Percentiles rank a stretch among this genome's conserved stretches.
phyloP scores from a whole-genome alignment of 2,329 filamentous ascomycete genomes.

The Aureobasidium lini region DNA sequence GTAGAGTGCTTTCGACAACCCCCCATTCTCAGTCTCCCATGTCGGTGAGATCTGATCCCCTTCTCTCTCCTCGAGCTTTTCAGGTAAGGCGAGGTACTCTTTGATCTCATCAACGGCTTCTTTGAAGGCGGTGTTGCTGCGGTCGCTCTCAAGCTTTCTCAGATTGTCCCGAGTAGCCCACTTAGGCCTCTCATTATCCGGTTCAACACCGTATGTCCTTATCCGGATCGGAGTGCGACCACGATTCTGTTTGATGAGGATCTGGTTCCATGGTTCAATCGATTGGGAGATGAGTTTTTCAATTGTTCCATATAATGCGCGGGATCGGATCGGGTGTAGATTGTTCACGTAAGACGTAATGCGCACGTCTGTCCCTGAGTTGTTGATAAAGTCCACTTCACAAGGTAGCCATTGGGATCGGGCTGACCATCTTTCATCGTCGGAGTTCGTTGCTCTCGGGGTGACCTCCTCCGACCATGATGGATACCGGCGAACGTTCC shows the following conservation, averaged over 20 bases:
- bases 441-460: neutral
- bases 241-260: constrained; percentile 1
- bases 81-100: neutral
- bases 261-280: constrained; percentile 14
- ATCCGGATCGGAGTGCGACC: neutral
- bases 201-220: constrained; percentile 5
- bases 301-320: constrained; percentile 3
- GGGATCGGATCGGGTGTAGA: neutral
- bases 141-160: neutral
- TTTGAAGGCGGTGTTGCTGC: neutral
- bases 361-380: neutral
- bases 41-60: neutral
- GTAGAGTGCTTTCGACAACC: neutral
- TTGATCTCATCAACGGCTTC: neutral
- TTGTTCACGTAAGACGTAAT: constrained; percentile 16
- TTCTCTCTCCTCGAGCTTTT: neutral
- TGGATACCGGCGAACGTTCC: neutral
- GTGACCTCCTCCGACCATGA: neutral
- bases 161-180: neutral
- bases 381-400: constrained; percentile 9
- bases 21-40: neutral
- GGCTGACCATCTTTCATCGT: neutral
- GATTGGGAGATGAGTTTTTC: constrained; percentile 12
- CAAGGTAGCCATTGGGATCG: constrained; percentile 14
- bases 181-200: neutral